Conservation (phyloP, 2,329 filamentous ascomycete genomes). For the Fusarium buxicola region DNA sequence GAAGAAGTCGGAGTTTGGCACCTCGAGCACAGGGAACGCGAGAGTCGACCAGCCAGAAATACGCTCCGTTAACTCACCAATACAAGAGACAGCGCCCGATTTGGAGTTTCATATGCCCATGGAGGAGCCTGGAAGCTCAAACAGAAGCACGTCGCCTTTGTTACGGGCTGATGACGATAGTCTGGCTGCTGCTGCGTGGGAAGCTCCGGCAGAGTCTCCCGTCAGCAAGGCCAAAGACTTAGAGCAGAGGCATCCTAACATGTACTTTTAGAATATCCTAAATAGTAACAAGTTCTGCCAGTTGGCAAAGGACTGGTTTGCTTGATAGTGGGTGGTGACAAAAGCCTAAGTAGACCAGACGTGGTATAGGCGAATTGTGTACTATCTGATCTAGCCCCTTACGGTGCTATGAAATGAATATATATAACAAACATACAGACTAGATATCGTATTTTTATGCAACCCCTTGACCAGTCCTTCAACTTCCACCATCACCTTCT, state of each 20-base stretch:
- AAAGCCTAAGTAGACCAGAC: no score
- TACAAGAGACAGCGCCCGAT: neutral
- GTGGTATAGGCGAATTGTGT: no score
- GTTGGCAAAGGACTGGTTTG: no score
- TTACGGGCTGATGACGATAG: neutral
- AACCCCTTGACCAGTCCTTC: no score
- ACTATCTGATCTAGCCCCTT: no score
- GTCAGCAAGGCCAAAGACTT: slow-evolving; percentile 36
- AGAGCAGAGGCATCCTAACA: slow-evolving; percentile 26
- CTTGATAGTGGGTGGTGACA: no score
- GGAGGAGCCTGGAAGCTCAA: neutral
- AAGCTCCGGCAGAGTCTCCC: neutral
- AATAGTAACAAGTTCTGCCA: no score
- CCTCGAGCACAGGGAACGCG: neutral
- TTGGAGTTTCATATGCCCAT: neutral
- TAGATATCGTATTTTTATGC: no score
- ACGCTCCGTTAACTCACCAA: neutral
- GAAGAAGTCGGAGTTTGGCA: neutral
- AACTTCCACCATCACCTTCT: no score
- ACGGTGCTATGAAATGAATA: no score
- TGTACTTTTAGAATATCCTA: slow-evolving; percentile 34
- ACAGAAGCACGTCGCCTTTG: neutral
- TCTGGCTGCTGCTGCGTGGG: slow-evolving; percentile 18
- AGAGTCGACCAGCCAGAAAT: neutral
- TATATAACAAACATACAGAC: no score